These are phyloP conservation scores for Paecilomyces niveus DNA, from an alignment of 2,329 filamentous ascomycete species.

Conservation along the genomic window DNA sequence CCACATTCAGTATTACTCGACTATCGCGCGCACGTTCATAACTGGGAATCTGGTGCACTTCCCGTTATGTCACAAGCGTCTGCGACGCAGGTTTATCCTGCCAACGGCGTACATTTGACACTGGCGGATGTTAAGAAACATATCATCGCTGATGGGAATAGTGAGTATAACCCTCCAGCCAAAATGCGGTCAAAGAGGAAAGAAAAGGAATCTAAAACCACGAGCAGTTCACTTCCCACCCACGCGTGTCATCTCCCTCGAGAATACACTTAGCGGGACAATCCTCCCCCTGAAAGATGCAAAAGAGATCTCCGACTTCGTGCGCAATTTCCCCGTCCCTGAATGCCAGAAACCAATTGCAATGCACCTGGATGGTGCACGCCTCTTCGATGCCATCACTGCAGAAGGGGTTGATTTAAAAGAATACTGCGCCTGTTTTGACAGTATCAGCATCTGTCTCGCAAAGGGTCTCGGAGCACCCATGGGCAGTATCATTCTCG, in stretches of 20 bases:
- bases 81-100: conserved; percentile 19
- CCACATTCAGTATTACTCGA: conserved; percentile 28
- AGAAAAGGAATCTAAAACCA: neutral
- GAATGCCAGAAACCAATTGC: conserved; percentile 16
- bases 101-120: conserved; percentile 28
- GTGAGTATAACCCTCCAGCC: conserved; percentile 4
- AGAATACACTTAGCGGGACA: conserved; percentile 21
- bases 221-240: conserved; percentile 20
- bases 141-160: conserved; percentile 19
- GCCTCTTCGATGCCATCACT: conserved; percentile 21
- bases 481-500: conserved; percentile 24
- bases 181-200: neutral
- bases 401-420: conserved; percentile 16
- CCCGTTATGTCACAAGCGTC: conserved; percentile 25
- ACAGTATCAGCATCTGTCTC: conserved; percentile 25
- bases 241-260: conserved; percentile 22
- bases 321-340: conserved; percentile 16
- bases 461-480: conserved; percentile 27
- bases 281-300: conserved; percentile 21
- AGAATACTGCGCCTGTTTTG: conserved; percentile 25
- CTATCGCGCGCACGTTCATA: conserved; percentile 27
- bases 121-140: conserved; percentile 25
- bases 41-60: conserved; percentile 22
- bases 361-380: conserved; percentile 25
- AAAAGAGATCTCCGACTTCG: conserved; percentile 20